Conservation (phyloP, 2,329 filamentous ascomycete genomes). For the Beauveria bassiana region DNA sequence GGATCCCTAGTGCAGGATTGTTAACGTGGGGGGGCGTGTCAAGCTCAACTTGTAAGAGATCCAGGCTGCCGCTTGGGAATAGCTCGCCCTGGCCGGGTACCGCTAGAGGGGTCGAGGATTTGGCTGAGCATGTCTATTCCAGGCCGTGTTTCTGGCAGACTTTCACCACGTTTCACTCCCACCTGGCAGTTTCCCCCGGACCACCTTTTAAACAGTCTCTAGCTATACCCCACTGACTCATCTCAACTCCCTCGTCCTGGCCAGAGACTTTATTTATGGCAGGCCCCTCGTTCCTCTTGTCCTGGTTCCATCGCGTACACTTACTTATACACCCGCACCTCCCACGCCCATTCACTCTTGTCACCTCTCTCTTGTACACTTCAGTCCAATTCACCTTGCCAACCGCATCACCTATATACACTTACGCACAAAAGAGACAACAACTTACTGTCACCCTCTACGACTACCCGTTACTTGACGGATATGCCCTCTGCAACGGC, state of each 20-base stretch:
- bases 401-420: not conserved
- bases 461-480: not conserved
- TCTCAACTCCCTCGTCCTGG: constrained; percentile 8
- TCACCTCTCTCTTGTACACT: not conserved
- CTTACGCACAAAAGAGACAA: not conserved
- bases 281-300: not conserved
- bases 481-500: constrained; percentile 5
- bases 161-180: constrained; percentile 8
- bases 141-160: constrained; percentile 5
- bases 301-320: not conserved
- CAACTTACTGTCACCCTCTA: not conserved
- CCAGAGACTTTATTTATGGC: constrained; percentile 8
- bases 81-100: constrained; percentile 3
- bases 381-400: not conserved
- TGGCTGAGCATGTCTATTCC: constrained; percentile 4
- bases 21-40: constrained; percentile 4
- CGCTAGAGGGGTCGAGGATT: not conserved
- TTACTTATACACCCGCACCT: constrained; percentile 8
- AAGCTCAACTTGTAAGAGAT: not conserved
- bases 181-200: constrained; percentile 5
- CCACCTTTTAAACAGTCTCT: constrained; percentile 9
- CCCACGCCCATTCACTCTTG: not conserved
- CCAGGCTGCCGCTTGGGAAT: constrained; percentile 2
- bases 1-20: not conserved
- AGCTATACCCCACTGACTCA: constrained; percentile 9